Base-by-base conservation (phyloP, 495 filamentous ascomycete genomes). In the Daldinia bambusicola region DNA sequence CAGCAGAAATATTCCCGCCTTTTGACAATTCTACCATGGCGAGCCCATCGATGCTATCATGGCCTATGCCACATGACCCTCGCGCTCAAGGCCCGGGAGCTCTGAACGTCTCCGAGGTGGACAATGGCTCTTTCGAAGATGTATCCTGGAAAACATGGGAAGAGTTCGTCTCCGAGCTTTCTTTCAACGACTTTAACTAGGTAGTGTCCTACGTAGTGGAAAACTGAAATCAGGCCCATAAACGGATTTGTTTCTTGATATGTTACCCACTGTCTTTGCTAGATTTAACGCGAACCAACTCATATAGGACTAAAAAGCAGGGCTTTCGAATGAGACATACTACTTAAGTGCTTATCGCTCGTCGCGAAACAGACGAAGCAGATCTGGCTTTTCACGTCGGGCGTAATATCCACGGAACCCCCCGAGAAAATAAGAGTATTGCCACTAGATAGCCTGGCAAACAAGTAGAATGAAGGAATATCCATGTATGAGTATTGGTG, bases 111-210 rank as follows among this genome's bases (percentile, higher is more conserved):
- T 20, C 13, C n/a, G 63, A 57, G 22, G 51, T 4, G 13, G 40
- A 30, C n/a, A 40, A 31, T 50, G 53, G 31, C 8, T 41, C 32
- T 7, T 18, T 18, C 8, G 38, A 26, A n/a, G 53, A 66, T 32
- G 20, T 51, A 48, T 66, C 63, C 6, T 58, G 53, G 32, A 57
- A 20, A 41, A 58, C 55, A 18, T 66, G 63, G 63, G 63, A 66
- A n/a, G 63, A 66, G 10, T 66, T 66, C 18, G 53, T 66, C 6
- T 40, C 63, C 2, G 55, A 31, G 13, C 31, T 66, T 5, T 37
- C 63, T 6, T 66, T 66, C 7, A 41, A 58, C 10, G 53, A 66
- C 20, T 16, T 22, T 10, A 22, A 16, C 43, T 20, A 48, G 9
- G 26, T 26, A 26, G 9, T 2, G 14, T 22, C 9, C 43, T 22